Evolutionary conservation across 75 land plant genomes (phyloP).

Genomic region (Pinus albicaulis): DNA sequence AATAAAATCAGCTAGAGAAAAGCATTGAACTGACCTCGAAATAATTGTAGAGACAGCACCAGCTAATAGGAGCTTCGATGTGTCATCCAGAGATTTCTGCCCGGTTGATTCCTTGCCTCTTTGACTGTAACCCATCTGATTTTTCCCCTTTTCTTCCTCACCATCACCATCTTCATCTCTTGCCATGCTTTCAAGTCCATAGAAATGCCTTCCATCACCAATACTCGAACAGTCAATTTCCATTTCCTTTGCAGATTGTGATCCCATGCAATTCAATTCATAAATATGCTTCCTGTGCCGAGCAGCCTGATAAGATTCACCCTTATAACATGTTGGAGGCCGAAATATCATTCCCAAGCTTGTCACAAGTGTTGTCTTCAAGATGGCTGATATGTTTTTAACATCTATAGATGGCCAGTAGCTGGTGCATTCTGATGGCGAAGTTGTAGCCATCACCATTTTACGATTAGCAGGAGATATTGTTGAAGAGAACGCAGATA

Average conservation of each 20-base stretch:
- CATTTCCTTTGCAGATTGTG: neutral
- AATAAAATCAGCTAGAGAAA: too few relatives aligned
- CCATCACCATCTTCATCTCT: neutral
- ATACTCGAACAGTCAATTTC: neutral
- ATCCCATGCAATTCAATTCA: constrained; percentile 3
- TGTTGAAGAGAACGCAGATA: constrained; percentile 9
- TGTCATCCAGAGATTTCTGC: constrained; percentile 12
- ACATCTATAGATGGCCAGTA: neutral
- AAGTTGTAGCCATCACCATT: neutral
- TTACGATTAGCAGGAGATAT: neutral
- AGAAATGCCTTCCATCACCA: neutral
- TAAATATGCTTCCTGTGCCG: neutral
- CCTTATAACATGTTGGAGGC: neutral
- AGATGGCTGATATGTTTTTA: constrained; percentile 19
- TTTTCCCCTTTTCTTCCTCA: neutral
- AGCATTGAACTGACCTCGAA: constrained; percentile 17
- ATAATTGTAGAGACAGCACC: constrained; percentile 32
- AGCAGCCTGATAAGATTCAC: neutral
- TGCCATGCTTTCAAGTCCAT: neutral
- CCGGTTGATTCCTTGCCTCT: neutral
- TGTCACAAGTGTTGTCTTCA: constrained; percentile 28
- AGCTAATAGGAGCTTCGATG: constrained; percentile 25
- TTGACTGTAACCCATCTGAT: neutral
- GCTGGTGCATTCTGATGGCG: neutral
- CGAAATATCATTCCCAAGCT: constrained; percentile 17